Evolutionary conservation across 2,329 filamentous ascomycete species (phyloP), one percentile per base, ranked within the genome.

Genomic region (Ceratocystis destructans): DNA sequence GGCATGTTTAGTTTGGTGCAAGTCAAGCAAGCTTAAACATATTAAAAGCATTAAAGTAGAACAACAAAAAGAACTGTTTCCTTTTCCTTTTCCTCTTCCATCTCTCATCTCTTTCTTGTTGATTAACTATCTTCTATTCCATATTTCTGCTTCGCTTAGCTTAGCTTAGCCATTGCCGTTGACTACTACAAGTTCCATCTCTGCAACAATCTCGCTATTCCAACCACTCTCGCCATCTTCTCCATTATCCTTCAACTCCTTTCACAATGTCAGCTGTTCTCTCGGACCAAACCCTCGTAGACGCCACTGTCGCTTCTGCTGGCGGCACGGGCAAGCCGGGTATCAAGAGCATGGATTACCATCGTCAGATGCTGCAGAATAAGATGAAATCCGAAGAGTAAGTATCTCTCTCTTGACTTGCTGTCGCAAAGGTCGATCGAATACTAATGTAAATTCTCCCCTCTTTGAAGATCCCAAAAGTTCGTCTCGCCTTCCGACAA

Each of bases 401-500:
- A 70, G 84, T 77, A 10, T 50, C 22, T 5, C 25, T 53, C 12
- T 25, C 25, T 57, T 61, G 48, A 63, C 44, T 57, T 66, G 28
- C 64, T 28, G 44, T 12, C 15, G 4, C 3, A 12, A 12, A 45
- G n/a, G 17, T 33, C 57, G 46, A 12, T 41, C 25, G 33, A 64
- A 20, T 17, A 33, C 53, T 50, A 62, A 64, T 28, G 28, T 20
- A 41, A 61, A 28, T 64, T 61, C 45, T 66, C 22, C 65, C 25
- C 46, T 66, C 28, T n/a, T 59, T 57, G 64, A 70, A 77, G 77
- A 64, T 72, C 75, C 59, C 78, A 80, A 71, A 78, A 82, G 70
- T 93, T 92, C 77, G 80, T 92, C 74, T 92, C 88, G 20, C 90
- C 90, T 2, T 92, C 88, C n/a, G 90, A 95, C 76, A 86, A 85